These are phyloP conservation scores for Heliocybe sulcata DNA, from an alignment of 1,284 basidiomycete genomes.

Conservation along the genomic window DNA sequence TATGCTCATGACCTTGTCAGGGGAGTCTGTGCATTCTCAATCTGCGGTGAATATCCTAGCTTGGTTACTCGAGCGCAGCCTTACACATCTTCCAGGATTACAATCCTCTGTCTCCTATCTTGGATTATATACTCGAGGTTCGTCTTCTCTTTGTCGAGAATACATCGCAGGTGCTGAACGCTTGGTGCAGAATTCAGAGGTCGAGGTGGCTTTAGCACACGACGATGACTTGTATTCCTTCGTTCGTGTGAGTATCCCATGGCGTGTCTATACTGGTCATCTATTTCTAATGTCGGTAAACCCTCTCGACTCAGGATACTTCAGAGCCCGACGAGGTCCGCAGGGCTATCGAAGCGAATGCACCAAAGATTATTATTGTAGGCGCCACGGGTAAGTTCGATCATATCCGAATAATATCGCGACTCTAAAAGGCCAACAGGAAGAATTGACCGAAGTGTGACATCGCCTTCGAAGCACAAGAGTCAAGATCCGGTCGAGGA, in stretches of 20 bases:
- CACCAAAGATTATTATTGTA: neutral
- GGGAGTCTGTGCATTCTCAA: neutral
- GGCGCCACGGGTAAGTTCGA: neutral
- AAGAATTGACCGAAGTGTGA: neutral
- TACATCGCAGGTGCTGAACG: neutral
- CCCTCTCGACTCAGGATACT: neutral
- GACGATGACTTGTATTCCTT: neutral
- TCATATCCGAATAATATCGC: neutral
- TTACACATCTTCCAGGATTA: neutral
- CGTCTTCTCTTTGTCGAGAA: neutral
- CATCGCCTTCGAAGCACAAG: neutral
- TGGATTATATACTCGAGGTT: neutral
- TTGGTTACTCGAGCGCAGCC: neutral
- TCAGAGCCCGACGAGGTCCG: neutral
- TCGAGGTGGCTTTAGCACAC: neutral
- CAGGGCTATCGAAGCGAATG: neutral
- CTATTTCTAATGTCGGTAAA: neutral
- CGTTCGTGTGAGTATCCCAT: neutral
- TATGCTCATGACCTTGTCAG: neutral
- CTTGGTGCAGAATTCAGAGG: neutral
- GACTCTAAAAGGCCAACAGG: neutral
- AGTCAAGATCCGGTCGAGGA: too few species aligned
- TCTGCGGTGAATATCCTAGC: neutral
- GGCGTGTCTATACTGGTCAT: neutral
- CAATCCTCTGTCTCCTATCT: neutral